Evolutionary conservation across 768 basidiomycete species (phyloP), one percentile per base, ranked within the genome.

Genomic region (Phallus indusiatus): DNA sequence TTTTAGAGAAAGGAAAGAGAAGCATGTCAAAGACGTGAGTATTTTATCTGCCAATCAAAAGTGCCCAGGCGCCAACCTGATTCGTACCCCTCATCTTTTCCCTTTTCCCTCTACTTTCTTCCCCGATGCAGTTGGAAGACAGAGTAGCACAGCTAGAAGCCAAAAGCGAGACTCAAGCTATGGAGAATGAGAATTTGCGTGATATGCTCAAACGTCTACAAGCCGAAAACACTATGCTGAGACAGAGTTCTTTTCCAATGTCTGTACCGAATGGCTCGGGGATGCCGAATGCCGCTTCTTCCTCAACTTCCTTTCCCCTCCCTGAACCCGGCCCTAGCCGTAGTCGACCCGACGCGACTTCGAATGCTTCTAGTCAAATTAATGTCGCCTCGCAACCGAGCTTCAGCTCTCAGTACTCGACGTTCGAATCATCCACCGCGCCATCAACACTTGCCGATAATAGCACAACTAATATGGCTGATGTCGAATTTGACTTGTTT

Each of bases 1-100:
- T 1, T 99, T 99, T 76, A 78, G 95, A 57, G 96, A 98, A 72
- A 81, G 95, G 62, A 94, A 97, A 73, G 95, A 99, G 74, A 92
- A 90, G 67, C 94, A 96, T 70, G 91, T 98, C 64, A 93, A 91
- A 69, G 94, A 96, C 69, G 94, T 96, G 67, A 75, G 91, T 79
- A 12, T 47, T 18, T 9, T 10, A 34, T 47, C 42, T 20, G 12
- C 63, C 55, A 42, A 42, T 64, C 59, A 47, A 62, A 62, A 42
- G 14, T 18, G 28, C 50, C 34, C 22, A 42, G 51, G 22, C 22
- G 51, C 17, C 17, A 54, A 42, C n/a, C 21, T 21, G 22, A 53
- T 54, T n/a, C n/a, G n/a, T n/a, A n/a, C n/a, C n/a, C n/a, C n/a
- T n/a, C n/a, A n/a, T n/a, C n/a, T n/a, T n/a, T n/a, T n/a, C n/a